Conservation (phyloP, 2,329 filamentous ascomycete species). For the Ophiostoma himal-ulmi region DNA sequence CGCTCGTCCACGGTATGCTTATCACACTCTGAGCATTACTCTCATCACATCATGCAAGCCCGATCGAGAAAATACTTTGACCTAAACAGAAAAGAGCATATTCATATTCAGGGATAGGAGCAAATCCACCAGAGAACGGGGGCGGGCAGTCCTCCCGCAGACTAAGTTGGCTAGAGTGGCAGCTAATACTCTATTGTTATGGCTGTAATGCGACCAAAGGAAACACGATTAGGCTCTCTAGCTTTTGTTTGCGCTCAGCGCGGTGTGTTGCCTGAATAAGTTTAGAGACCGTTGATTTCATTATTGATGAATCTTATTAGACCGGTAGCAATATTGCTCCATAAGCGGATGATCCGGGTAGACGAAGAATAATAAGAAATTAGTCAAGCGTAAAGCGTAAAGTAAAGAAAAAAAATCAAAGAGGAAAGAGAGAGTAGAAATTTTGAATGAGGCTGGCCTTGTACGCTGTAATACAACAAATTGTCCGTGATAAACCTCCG, state of each 20-base stretch:
- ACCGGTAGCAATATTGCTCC: background rate
- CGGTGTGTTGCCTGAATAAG: background rate
- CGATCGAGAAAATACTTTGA: background rate
- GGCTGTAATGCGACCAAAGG: background rate
- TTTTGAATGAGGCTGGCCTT: background rate
- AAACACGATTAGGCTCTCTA: too few species aligned
- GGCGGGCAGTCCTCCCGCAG: constrained; percentile 1
- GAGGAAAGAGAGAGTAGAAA: background rate
- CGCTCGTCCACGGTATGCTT: background rate
- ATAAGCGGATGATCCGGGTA: background rate
- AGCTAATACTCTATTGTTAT: too few species aligned
- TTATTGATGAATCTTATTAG: background rate
- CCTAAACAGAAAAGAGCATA: too few species aligned
- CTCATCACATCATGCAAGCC: background rate
- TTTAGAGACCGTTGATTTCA: constrained; percentile 5
- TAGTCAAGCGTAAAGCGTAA: too few species aligned
- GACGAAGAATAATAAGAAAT: background rate
- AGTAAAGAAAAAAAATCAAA: too few species aligned
- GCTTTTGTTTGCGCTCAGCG: background rate
- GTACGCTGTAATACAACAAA: background rate
- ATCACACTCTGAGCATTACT: background rate
- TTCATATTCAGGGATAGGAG: background rate
- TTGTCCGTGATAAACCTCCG: background rate
- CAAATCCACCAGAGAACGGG: background rate
- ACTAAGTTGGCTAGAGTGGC: background rate